Base-by-base conservation (phyloP, 495 filamentous ascomycete species). In the Neurospora tetrasperma region DNA sequence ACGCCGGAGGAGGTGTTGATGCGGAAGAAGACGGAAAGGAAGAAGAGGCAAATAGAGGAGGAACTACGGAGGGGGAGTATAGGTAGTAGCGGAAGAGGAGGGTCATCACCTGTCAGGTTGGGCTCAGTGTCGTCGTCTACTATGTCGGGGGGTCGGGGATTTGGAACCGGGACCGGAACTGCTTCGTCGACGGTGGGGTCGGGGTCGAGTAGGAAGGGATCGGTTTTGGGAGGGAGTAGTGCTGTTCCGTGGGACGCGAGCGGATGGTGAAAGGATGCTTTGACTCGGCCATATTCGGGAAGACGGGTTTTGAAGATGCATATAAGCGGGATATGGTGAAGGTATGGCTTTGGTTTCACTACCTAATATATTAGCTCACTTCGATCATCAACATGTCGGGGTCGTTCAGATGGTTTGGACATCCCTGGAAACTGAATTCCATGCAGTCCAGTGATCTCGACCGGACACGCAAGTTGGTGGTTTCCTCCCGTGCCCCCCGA, bases 1-100 rank as follows among this genome's bases (percentile, higher is more conserved):
- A 78, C 9, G 74, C 83, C 48, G 11, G 83, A 85, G 72, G 78
- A 84, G n/a, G 71, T 79, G n/a, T 69, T 70, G 9, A 70, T 70
- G 62, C 79, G 79, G 73, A 76, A 72, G 74, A 72, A 71, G 41
- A 73, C 73, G 43, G 54, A 77, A 70, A 74, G 73, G 48, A 77
- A 74, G 69, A 75, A 72, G 54, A 59, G 43, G 31, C 54, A 46
- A 31, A 20, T 41, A 44, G 43, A 39, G 42, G 69, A 40, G 41
- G 44, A 39, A 31, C 39, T 11, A 6, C 14, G 39, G 69, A 69
- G 44, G 44, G 54, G 20, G 35, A 31, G 27, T 20, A 62, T 62
- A 31, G 54, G 4, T 16, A 12, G 27, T 31, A 5, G 46, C 16
- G 48, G 54, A 23, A 66, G 54, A 66, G 54, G 54, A 66, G 23